phyloP scores from a whole-genome alignment of 2,329 filamentous ascomycete genomes.

The Nigrospora osmanthi region DNA sequence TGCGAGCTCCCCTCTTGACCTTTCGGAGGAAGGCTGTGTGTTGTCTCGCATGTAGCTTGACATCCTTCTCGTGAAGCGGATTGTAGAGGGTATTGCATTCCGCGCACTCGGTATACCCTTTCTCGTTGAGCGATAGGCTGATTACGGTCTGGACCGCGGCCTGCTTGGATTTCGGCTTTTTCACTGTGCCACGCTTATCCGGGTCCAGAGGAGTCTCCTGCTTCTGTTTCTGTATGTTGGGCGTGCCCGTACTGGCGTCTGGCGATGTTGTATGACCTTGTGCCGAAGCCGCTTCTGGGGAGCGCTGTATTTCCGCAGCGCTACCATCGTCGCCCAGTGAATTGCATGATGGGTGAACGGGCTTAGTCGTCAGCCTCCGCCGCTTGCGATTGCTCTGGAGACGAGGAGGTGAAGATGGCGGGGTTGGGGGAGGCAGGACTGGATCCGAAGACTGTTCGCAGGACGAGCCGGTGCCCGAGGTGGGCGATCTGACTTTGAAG shows the following conservation, averaged over 20 bases:
- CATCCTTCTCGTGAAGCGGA: conserved; percentile 33
- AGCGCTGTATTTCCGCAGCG: too few relatives aligned
- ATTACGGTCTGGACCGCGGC: conserved; percentile 31
- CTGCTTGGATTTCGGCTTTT: conserved; percentile 8
- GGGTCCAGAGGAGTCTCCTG: not conserved
- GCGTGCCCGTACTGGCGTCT: not conserved
- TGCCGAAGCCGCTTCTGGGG: too few relatives aligned
- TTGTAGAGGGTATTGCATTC: conserved; percentile 37
- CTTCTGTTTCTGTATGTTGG: conserved; percentile 1
- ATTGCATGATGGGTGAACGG: not conserved
- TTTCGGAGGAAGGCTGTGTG: conserved; percentile 18
- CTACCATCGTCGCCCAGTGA: too few relatives aligned
- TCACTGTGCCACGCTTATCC: conserved; percentile 3
- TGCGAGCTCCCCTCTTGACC: not conserved
- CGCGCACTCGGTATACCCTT: conserved; percentile 30
- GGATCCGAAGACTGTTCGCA: conserved; percentile 11
- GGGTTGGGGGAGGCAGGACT: conserved; percentile 14
- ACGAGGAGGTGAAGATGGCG: conserved; percentile 19
- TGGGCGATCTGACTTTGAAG: conserved; percentile 15
- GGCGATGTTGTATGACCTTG: not conserved
- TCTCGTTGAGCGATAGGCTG: conserved; percentile 26
- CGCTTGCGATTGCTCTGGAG: conserved; percentile 12
- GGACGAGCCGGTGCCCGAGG: conserved; percentile 5
- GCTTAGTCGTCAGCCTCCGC: conserved; percentile 22
- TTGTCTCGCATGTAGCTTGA: conserved; percentile 28